phyloP scores from a whole-genome alignment of 192 early-diverging fungal genomes.

The Coemansia sp. region DNA sequence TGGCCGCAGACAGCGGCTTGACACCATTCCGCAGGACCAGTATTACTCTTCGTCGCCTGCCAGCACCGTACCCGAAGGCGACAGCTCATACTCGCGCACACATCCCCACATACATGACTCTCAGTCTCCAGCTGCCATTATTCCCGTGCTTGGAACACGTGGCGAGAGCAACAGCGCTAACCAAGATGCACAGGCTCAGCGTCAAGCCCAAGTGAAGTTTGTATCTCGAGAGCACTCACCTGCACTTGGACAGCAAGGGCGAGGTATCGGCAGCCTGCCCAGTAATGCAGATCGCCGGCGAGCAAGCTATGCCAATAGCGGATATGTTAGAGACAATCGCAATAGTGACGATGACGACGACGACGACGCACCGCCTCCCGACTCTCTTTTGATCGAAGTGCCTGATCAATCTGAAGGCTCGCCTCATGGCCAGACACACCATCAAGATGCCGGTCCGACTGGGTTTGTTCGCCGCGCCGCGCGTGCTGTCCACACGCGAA shows the following conservation, averaged over 20 bases:
- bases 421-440: slow-evolving; percentile 5
- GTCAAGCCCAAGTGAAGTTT: slow-evolving; percentile 1
- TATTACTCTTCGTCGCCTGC: slow-evolving; percentile 11
- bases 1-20: slow-evolving; percentile 39
- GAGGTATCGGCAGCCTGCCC: neutral
- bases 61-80: slow-evolving; percentile 24
- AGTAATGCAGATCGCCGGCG: neutral
- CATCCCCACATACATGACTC: slow-evolving; percentile 27
- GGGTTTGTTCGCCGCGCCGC: slow-evolving; percentile 51
- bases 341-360: slow-evolving; percentile 16
- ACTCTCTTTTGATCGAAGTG: slow-evolving; percentile 44
- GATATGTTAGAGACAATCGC: neutral
- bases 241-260: neutral
- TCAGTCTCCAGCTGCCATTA: slow-evolving; percentile 5
- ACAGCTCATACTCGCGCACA: slow-evolving; percentile 6
- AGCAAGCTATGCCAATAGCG: neutral
- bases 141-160: slow-evolving; percentile 16
- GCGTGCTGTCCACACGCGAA: slow-evolving; percentile 40
- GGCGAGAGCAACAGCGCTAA: slow-evolving; percentile 3
- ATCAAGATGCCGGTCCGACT: slow-evolving; percentile 5
- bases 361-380: slow-evolving; percentile 36
- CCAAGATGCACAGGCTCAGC: neutral
- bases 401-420: slow-evolving; percentile 3
- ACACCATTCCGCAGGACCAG: slow-evolving; percentile 16
- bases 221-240: neutral